Percentiles rank a stretch among this genome's conserved stretches.
Conservation (phyloP, 371 early-diverging fungal genomes). For the Blastocladiella emersonii region DNA sequence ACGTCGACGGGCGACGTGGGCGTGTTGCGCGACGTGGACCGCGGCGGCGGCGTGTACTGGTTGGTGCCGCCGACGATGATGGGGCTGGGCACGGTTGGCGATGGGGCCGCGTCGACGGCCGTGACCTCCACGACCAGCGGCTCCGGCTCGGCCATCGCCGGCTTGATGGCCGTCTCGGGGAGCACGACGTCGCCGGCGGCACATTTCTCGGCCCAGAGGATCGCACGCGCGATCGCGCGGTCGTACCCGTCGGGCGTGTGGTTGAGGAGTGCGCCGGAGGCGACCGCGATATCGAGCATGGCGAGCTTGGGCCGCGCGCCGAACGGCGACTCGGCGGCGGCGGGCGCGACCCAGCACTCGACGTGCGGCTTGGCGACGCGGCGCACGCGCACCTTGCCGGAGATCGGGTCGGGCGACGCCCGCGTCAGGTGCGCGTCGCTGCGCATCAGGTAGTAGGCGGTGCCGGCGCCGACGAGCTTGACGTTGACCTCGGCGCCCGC, state of each 20-base stretch:
- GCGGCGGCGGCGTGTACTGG: no score
- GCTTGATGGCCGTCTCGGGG: no score
- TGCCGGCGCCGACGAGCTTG: not conserved
- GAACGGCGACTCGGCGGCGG: not conserved
- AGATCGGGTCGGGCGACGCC: not conserved
- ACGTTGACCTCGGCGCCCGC: not conserved
- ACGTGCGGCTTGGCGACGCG: not conserved
- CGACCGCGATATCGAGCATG: not conserved
- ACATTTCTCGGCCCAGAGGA: not conserved
- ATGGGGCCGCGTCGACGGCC: no score
- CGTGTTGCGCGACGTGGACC: no score
- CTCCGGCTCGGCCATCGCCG: no score
- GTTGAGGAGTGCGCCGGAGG: not conserved
- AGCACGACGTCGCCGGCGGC: no score
- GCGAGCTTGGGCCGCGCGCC: not conserved
- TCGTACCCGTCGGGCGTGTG: not conserved
- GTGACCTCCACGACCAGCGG: no score
- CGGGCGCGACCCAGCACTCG: not conserved
- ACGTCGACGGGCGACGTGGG: no score
- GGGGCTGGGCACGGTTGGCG: no score
- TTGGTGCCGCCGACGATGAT: no score
- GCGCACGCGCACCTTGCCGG: not conserved
- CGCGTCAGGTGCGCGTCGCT: not conserved
- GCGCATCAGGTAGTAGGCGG: conserved; percentile 3
- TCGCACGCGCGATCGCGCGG: not conserved